A percentile compares a stretch with the other conserved stretches of the same genome.
phyloP scores from a whole-genome alignment of 2,329 filamentous ascomycete species.

The Aspergillus persii region DNA sequence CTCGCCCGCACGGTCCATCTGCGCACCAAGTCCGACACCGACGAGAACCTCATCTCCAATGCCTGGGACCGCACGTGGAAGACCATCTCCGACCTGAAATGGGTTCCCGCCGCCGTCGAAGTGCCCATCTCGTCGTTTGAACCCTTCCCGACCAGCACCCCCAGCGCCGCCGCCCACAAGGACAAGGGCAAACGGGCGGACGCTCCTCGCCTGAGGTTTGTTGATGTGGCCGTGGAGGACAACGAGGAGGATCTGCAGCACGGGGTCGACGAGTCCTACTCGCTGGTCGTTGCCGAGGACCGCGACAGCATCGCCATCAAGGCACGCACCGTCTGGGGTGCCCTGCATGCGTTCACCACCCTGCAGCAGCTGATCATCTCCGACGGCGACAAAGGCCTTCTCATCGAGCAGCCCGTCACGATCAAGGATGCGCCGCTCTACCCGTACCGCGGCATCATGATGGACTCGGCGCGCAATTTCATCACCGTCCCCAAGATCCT shows the following conservation, averaged over 20 bases:
- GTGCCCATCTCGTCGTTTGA: conserved; percentile 51
- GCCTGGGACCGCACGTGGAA: conserved; percentile 53
- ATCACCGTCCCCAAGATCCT: conserved; percentile 51
- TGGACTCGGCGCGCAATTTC: conserved; percentile 56
- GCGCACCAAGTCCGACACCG: conserved; percentile 31
- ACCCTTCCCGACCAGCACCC: conserved; percentile 49
- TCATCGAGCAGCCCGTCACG: conserved; percentile 54
- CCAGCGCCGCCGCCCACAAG: conserved; percentile 20
- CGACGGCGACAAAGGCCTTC: conserved; percentile 43
- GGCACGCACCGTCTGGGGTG: conserved; percentile 54
- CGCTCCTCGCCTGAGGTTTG: conserved; percentile 35
- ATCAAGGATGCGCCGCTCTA: conserved; percentile 53
- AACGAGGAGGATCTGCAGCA: conserved; percentile 51
- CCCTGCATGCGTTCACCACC: conserved; percentile 57
- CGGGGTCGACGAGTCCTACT: conserved; percentile 59
- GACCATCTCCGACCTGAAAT: conserved; percentile 51
- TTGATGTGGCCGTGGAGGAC: conserved; percentile 50
- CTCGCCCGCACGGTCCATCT: conserved; percentile 41
- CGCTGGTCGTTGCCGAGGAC: conserved; percentile 41
- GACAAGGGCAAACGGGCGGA: conserved; percentile 30
- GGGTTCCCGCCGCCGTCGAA: conserved; percentile 55
- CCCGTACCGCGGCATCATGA: conserved; percentile 55
- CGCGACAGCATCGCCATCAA: conserved; percentile 47
- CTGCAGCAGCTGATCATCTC: conserved; percentile 56
- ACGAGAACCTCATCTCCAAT: conserved; percentile 37